These are phyloP conservation scores for Hypoxylon sp. DNA, from an alignment of 2,329 filamentous ascomycete genomes.

Conservation along the genomic window DNA sequence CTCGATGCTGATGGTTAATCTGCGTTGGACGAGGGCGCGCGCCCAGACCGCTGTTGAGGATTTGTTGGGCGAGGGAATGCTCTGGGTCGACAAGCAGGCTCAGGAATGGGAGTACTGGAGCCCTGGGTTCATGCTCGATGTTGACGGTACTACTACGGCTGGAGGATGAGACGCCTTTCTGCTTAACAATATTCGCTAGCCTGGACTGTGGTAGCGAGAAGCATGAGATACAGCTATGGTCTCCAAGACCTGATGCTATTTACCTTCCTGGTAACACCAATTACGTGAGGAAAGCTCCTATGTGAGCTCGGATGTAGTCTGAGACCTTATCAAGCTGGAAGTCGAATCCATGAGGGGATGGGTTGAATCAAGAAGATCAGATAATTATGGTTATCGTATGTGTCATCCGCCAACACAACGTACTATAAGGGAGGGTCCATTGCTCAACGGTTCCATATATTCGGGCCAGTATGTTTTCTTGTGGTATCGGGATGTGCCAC, in stretches of 20 bases:
- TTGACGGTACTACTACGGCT: conserved; percentile 39
- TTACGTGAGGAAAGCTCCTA: too few relatives aligned
- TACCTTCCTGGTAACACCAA: background rate
- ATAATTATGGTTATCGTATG: too few relatives aligned
- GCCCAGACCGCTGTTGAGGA: conserved; percentile 94
- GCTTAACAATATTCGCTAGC: background rate
- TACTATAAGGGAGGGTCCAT: background rate
- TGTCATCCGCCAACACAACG: background rate
- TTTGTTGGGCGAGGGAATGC: conserved; percentile 85
- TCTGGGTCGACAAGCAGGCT: conserved; percentile 92
- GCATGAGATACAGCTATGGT: too few relatives aligned
- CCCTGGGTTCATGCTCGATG: conserved; percentile 71
- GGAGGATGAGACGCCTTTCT: conserved; percentile 37
- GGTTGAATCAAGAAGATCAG: background rate
- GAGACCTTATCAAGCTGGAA: background rate
- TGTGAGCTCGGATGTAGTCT: background rate
- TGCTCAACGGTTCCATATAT: background rate
- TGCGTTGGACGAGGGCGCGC: conserved; percentile 86
- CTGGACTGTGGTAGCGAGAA: background rate
- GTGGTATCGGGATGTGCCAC: background rate
- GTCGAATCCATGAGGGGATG: background rate
- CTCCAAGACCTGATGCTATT: background rate
- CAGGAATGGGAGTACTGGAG: conserved; percentile 96
- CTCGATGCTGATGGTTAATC: conserved; percentile 87
- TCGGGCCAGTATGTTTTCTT: too few relatives aligned